Base-by-base conservation (phyloP, 2,329 filamentous ascomycete species). In the Phaeosphaeriaceae sp. region DNA sequence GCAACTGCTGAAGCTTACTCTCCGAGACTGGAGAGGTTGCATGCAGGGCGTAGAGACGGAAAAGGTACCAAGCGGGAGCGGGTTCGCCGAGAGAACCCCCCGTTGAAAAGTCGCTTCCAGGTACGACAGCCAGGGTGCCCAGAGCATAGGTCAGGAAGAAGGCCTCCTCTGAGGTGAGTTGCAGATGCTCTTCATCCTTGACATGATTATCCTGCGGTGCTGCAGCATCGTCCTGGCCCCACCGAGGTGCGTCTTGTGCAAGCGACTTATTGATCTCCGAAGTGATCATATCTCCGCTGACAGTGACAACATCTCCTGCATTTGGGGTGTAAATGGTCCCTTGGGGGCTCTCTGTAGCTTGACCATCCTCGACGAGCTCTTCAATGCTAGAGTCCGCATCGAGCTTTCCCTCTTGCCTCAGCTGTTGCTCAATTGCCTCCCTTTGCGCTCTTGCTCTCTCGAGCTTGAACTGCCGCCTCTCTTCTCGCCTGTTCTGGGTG, bases 401-500 rank as follows among this genome's bases (percentile, higher is more conserved):
- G 1, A 76, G 54, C 54, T 76, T 77, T 31, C 73, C 79, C 72
- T 89, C 86, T 59, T 85, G 82, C 56, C 83, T 82, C 36, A 88
- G 81, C 57, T 89, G 91, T 71, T 89, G 85, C 63, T 93, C 89
- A 63, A 98, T 91, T 11, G 88, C 90, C 72, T 97, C 90, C 67
- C 92, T 88, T 76, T 97, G 93, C 53, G 89, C 87, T 63, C 91
- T 88, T n/a, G 95, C 95, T 68, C 95, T 86, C 75, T 98, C 93
- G 81, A 95, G 89, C 79, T 99, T 99, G 78, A 91, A 89, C 69
- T 91, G 85, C 60, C 88, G 89, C 47, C 95, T 88, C 76, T 97
- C 92, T 63, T 91, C 88, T 70, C 95, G 86, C 59, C 95, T 84
- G 67, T 88, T 85, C 40, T 85, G 84, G 2, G 94, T 99, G 53